These are phyloP conservation scores for Pseudogymnoascus destructans DNA, from an alignment of 2,329 filamentous ascomycete genomes.

Conservation along the genomic window DNA sequence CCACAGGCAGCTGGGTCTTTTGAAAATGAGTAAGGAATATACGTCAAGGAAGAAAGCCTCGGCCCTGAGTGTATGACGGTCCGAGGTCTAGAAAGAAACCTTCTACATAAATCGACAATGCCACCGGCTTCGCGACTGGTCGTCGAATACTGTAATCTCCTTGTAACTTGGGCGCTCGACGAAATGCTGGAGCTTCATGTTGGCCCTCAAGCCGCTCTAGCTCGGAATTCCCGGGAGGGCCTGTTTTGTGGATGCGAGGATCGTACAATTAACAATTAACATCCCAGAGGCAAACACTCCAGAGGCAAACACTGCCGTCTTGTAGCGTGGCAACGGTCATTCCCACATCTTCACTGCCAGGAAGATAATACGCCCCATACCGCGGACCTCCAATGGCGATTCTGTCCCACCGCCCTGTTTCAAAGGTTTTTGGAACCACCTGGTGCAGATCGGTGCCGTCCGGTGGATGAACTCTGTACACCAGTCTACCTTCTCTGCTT, in stretches of 20 bases:
- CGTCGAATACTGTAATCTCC: neutral
- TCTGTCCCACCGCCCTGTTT: slow-evolving; percentile 30
- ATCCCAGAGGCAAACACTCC: slow-evolving; percentile 86
- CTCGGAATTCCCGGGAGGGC: slow-evolving; percentile 15
- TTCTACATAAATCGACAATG: slow-evolving; percentile 75
- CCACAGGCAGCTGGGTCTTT: slow-evolving; percentile 46
- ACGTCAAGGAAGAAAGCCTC: slow-evolving; percentile 58
- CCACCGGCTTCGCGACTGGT: slow-evolving; percentile 33
- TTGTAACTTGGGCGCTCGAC: neutral
- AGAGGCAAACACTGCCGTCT: slow-evolving; percentile 77
- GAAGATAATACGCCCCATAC: slow-evolving; percentile 54
- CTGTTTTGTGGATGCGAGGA: slow-evolving; percentile 36
- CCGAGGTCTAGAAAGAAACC: slow-evolving; percentile 66
- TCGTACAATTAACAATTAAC: slow-evolving; percentile 75
- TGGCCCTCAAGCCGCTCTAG: slow-evolving; percentile 15
- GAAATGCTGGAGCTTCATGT: neutral
- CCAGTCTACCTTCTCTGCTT: slow-evolving; percentile 62
- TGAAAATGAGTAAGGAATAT: slow-evolving; percentile 55
- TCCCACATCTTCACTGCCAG: slow-evolving; percentile 37
- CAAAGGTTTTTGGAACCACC: slow-evolving; percentile 60
- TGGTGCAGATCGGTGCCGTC: slow-evolving; percentile 57
- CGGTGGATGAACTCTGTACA: slow-evolving; percentile 83
- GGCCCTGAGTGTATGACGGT: slow-evolving; percentile 77
- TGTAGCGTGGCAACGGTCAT: slow-evolving; percentile 67
- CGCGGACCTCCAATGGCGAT: slow-evolving; percentile 53